These are phyloP conservation scores for Diaporthe vexans DNA, from an alignment of 2,329 filamentous ascomycete genomes.

Conservation along the genomic window DNA sequence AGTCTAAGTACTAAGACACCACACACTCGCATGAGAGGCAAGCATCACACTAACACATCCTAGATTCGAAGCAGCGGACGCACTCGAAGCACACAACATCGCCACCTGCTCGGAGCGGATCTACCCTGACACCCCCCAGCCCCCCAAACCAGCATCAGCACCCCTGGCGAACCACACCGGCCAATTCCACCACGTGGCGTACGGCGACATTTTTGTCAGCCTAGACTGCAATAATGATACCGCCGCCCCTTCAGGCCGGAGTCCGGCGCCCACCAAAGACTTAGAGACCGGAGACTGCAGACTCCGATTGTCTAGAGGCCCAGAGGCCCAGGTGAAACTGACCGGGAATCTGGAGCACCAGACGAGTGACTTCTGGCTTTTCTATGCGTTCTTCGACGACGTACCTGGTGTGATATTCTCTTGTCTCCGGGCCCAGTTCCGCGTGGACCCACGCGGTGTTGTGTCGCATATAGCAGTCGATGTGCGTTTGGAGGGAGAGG, in stretches of 20 bases:
- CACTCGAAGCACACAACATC: neutral
- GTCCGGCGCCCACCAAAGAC: no score
- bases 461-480: slow-evolving; percentile 40
- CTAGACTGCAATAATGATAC: slow-evolving; percentile 24
- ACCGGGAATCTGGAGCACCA: slow-evolving; percentile 19
- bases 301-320: neutral
- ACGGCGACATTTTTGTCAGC: slow-evolving; percentile 36
- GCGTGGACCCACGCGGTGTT: slow-evolving; percentile 27
- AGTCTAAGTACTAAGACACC: slow-evolving; percentile 34
- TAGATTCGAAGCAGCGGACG: slow-evolving; percentile 29
- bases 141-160: slow-evolving; percentile 35
- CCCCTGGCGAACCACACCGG: slow-evolving; percentile 38
- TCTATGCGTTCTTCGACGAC: neutral
- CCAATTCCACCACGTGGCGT: slow-evolving; percentile 39
- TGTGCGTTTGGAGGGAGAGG: slow-evolving; percentile 35
- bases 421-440: slow-evolving; percentile 37
- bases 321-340: neutral
- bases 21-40: no score
- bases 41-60: neutral
- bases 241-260: neutral
- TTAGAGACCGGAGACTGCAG: neutral
- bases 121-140: slow-evolving; percentile 41
- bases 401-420: neutral
- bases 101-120: slow-evolving; percentile 38
- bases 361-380: slow-evolving; percentile 35